phyloP scores from a whole-genome alignment of 2,329 filamentous ascomycete species.

The Aspergillus sp. region DNA sequence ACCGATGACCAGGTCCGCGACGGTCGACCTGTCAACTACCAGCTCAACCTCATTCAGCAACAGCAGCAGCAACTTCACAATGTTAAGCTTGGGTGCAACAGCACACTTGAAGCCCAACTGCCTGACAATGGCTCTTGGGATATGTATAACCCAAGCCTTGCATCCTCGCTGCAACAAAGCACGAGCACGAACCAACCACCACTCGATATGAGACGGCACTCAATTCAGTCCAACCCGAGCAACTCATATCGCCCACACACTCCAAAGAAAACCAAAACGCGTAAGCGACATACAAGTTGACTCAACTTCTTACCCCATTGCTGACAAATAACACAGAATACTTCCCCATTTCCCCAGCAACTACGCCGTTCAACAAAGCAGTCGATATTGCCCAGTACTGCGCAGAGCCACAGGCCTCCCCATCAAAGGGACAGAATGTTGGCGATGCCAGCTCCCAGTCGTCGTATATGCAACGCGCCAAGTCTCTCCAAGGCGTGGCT shows the following conservation, averaged over 20 bases:
- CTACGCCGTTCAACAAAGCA: conserved; percentile 55
- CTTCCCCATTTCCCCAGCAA: conserved; percentile 67
- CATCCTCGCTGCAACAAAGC: conserved; percentile 24
- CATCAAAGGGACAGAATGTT: conserved; percentile 38
- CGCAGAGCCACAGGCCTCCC: conserved; percentile 40
- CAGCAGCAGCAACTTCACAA: conserved; percentile 29
- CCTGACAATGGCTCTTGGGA: conserved; percentile 28
- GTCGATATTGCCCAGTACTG: conserved; percentile 39
- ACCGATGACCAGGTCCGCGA: conserved; percentile 16
- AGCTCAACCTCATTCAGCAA: conserved; percentile 32
- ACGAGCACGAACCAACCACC: conserved; percentile 23
- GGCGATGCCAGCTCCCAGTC: conserved; percentile 33
- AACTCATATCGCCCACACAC: conserved; percentile 57
- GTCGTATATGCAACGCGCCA: conserved; percentile 46
- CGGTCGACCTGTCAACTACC: conserved; percentile 22
- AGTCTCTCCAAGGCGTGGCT: conserved; percentile 48
- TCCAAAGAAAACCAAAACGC: conserved; percentile 60
- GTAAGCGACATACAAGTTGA: conserved; percentile 46
- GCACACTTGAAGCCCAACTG: conserved; percentile 21
- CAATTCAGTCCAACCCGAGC: conserved; percentile 39
- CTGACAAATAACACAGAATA: conserved; percentile 50
- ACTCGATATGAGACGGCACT: conserved; percentile 34
- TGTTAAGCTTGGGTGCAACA: conserved; percentile 19
- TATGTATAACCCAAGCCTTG: conserved; percentile 23
- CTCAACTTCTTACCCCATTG: neutral